Evolutionary conservation across 1,284 basidiomycete species (phyloP).

Genomic region (Ganoderma lingzhi): DNA sequence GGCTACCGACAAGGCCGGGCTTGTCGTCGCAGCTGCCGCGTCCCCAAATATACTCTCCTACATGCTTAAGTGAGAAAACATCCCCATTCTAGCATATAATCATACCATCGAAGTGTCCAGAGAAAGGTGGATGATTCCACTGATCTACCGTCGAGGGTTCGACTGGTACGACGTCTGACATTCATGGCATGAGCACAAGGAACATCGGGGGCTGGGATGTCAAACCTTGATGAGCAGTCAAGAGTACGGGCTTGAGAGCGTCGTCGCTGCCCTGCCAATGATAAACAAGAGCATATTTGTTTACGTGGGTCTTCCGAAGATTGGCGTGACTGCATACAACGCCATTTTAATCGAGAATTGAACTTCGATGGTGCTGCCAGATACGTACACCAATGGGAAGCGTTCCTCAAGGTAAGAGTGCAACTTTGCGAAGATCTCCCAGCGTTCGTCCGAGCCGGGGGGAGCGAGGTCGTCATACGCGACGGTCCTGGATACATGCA

Average conservation of each 20-base stretch:
- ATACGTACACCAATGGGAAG: constrained; percentile 51
- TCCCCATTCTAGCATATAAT: neutral
- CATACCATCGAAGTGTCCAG: constrained; percentile 45
- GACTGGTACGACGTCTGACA: constrained; percentile 63
- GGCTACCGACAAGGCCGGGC: constrained; percentile 60
- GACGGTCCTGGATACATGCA: constrained; percentile 33
- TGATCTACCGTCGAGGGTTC: constrained; percentile 55
- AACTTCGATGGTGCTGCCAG: neutral
- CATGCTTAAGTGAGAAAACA: neutral
- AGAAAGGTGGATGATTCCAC: constrained; percentile 54
- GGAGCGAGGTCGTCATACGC: constrained; percentile 40
- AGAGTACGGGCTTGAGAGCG: constrained; percentile 66
- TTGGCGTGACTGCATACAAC: constrained; percentile 51
- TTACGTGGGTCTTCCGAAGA: constrained; percentile 62
- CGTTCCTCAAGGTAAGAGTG: constrained; percentile 50
- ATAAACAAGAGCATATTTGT: constrained; percentile 71
- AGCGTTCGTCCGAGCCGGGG: constrained; percentile 52
- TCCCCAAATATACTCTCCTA: constrained; percentile 68
- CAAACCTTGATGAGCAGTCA: constrained; percentile 73
- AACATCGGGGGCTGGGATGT: neutral
- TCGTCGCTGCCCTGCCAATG: constrained; percentile 67
- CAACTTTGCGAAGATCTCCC: constrained; percentile 51
- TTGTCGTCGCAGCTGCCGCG: constrained; percentile 73
- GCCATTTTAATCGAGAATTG: neutral
- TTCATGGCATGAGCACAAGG: neutral